Percentiles rank a stretch among this genome's conserved stretches.
These are phyloP conservation scores for Xylaria nigripes DNA, from an alignment of 495 filamentous ascomycete genomes.

Conservation along the genomic window DNA sequence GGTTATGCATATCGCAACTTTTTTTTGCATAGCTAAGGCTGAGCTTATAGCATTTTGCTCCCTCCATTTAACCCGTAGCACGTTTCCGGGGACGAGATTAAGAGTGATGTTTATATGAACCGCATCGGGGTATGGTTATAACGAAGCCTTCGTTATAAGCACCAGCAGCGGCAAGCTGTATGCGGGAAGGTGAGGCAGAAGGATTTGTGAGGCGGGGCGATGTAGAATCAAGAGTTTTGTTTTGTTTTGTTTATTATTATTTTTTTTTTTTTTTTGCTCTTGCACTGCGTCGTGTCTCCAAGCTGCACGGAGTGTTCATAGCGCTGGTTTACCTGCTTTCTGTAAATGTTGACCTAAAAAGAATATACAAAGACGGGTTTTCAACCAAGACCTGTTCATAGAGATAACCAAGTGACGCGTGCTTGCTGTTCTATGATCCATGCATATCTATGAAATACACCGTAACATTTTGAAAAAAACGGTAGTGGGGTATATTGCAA, in stretches of 20 bases:
- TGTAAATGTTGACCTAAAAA: not conserved
- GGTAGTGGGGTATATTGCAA: not conserved
- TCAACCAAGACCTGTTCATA: constrained; percentile 4
- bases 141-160: not conserved
- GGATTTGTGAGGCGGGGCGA: not conserved
- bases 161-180: not conserved
- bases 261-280: no score
- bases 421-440: not conserved
- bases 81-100: constrained; percentile 1
- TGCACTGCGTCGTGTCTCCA: not conserved
- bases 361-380: not conserved
- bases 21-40: not conserved
- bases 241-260: no score
- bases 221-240: constrained; percentile 4
- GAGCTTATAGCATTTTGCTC: not conserved
- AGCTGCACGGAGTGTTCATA: not conserved
- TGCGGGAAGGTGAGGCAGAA: not conserved
- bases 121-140: not conserved
- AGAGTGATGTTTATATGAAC: constrained; percentile 4
- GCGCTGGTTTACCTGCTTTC: not conserved
- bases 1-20: constrained; percentile 2
- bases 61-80: not conserved
- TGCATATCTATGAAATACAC: not conserved
- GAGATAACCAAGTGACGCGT: not conserved
- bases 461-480: not conserved